Evolutionary conservation across 305 asterid species (phyloP).

Genomic region (Fraxinus nigra): DNA sequence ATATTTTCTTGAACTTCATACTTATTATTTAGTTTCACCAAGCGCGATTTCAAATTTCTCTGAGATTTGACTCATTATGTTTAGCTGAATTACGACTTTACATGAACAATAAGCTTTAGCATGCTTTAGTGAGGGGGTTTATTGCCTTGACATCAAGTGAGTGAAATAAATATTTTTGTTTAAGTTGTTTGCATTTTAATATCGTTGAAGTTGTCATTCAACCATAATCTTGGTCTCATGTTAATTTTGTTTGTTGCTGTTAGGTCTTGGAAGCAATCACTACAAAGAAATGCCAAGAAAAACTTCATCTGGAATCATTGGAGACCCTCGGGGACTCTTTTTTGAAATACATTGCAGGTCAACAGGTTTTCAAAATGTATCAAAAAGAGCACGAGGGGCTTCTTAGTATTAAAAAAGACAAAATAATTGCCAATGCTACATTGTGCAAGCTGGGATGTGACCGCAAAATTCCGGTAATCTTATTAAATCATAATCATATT

Average conservation of each 20-base stretch:
- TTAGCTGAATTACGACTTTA: neutral
- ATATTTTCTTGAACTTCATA: neutral
- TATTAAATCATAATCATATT: neutral
- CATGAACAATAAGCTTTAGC: neutral
- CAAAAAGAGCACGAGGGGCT: conserved; percentile 71
- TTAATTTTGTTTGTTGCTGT: conserved; percentile 2
- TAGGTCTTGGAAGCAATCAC: conserved; percentile 91
- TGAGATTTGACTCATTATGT: neutral
- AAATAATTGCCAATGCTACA: conserved; percentile 53
- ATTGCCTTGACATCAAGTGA: neutral
- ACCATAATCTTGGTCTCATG: neutral
- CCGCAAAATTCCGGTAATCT: conserved; percentile 62
- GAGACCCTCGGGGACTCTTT: conserved; percentile 90
- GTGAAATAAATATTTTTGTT: neutral
- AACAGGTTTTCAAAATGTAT: conserved; percentile 51
- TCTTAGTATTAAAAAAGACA: conserved; percentile 48
- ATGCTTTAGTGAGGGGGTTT: neutral
- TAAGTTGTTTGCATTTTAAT: neutral
- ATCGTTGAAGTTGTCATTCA: neutral
- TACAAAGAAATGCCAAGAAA: conserved; percentile 69
- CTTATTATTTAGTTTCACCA: neutral
- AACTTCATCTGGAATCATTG: conserved; percentile 66
- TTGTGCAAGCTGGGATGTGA: conserved; percentile 74
- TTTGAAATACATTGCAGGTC: conserved; percentile 65
- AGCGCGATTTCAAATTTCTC: neutral